Evolutionary conservation across 768 basidiomycete species (phyloP).

Genomic region (Suillus paluster): DNA sequence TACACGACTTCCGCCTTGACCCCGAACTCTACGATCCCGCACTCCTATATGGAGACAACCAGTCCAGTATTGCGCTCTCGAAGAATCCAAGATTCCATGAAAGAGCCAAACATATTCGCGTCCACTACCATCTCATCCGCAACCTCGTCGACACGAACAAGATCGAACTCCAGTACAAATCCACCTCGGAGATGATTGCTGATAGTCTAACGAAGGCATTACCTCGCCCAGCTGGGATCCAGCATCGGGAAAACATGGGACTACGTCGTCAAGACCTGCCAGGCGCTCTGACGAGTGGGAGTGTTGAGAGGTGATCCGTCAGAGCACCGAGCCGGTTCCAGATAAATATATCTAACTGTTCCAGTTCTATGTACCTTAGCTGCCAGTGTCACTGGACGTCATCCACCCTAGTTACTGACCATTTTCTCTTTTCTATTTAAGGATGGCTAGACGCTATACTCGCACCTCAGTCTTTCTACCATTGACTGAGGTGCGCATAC

Average conservation of each 20-base stretch:
- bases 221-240: not conserved
- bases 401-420: no score
- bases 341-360: no score
- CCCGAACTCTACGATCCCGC: slow-evolving; percentile 8
- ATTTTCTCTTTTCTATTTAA: no score
- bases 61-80: slow-evolving; percentile 28
- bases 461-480: no score
- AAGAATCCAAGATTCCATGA: slow-evolving; percentile 33
- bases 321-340: no score
- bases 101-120: slow-evolving; percentile 37
- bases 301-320: not conserved
- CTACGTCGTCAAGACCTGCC: not conserved
- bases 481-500: no score
- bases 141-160: slow-evolving; percentile 5
- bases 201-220: not conserved
- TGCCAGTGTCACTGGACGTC: no score
- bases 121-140: slow-evolving; percentile 35
- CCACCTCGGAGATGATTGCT: not conserved
- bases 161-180: not conserved
- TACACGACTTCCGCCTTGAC: slow-evolving; percentile 18
- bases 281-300: not conserved
- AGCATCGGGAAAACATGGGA: not conserved
- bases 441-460: no score
- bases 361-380: no score
- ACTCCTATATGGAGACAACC: slow-evolving; percentile 34